Evolutionary conservation across 371 early-diverging fungal genomes (phyloP), one percentile per base, ranked within the genome.

Genomic region (Apophysomyces ossiformis): DNA sequence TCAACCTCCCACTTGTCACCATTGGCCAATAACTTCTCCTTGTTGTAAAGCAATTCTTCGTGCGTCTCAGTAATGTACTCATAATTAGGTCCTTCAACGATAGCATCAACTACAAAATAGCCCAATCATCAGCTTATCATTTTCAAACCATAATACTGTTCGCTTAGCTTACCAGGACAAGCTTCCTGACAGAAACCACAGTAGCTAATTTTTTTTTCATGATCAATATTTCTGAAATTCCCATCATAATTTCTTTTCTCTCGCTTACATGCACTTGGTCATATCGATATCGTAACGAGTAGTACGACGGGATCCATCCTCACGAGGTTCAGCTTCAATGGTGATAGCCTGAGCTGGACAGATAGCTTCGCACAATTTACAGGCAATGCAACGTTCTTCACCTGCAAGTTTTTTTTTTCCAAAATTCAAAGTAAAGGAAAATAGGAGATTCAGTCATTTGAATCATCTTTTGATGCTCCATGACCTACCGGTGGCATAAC

Each of bases 321-420:
- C 94, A 73, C 99, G 90, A 36, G 95, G 93, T 79, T 98, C 97
- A 45, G 96, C 94, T 85, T 98, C 99, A 67, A 98, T 98, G n/a
- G 99, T 98, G 71, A 98, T 98, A 36, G 99, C 99, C 82, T 96
- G 96, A 15, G 97, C 99, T 21, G 99, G 97, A 79, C 99, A 98
- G 59, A 98, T 91, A 75, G 97, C 99, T 74, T 98, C 97, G 74
- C 99, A 98, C 56, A 98, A 83, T 76, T 98, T 98, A 83, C 99
- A 98, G 26, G 97, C 95, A 86, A 98, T 98, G 79, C 97, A 98
- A 54, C 98, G 92, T 82, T 97, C 98, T 78, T 97, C 98, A 69
- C 97, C 97, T 92, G 72, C 32, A 26, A 26, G 32, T 26, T 26
- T 26, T 26, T 26, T 1, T 26, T 26, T 26, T 26, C 3, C 32